Base-by-base conservation (phyloP, 2,329 filamentous ascomycete genomes). In the Pseudogymnoascus destructans region DNA sequence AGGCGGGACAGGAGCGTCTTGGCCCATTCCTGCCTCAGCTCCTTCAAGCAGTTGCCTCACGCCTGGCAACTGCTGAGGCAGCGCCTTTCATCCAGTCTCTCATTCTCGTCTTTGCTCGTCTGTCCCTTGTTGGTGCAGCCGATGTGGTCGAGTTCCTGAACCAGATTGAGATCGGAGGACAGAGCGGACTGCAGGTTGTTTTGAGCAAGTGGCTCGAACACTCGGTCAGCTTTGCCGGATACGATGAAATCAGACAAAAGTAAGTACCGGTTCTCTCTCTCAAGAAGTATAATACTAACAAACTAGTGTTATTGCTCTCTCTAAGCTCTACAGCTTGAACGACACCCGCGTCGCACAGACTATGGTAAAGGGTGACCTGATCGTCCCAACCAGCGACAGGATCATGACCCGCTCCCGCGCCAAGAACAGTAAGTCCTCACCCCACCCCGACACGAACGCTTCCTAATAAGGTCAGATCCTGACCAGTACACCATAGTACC, bases 191-290 rank as follows among this genome's bases (percentile, higher is more conserved):
- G 6, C 82, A 91, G 63, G 84, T 96, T 21, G 93, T 98, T 3
- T 75, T 97, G 64, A 80, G 84, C 72, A 96, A 97, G 73, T 98
- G 93, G 93, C 77, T 98, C 0, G 93, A 97, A 74, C 95, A 97
- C 72, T 95, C 90, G 3, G 81, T 95, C 71, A 95, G 87, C 71
- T 98, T 98, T 73, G 90, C 90, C n/a, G 93, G 93, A 10, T 98
- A 96, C 66, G 91, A 97, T 66, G 92, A 96, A 71, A 97, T 97
- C 65, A 82, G 91, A 65, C 89, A 96, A 71, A 98, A 97, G 87
- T 91, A 75, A 71, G 84, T 75, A n/a, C 30, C 13, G 2, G n/a
- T n/a, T 19, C 6, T 1, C n/a, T 0, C 10, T 8, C 25, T 19
- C 8, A 49, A 30, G 5, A 11, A 13, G 42, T 17, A 7, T 19